Base-by-base conservation (phyloP, 129 eudicot species). In the Artemisia argyi region DNA sequence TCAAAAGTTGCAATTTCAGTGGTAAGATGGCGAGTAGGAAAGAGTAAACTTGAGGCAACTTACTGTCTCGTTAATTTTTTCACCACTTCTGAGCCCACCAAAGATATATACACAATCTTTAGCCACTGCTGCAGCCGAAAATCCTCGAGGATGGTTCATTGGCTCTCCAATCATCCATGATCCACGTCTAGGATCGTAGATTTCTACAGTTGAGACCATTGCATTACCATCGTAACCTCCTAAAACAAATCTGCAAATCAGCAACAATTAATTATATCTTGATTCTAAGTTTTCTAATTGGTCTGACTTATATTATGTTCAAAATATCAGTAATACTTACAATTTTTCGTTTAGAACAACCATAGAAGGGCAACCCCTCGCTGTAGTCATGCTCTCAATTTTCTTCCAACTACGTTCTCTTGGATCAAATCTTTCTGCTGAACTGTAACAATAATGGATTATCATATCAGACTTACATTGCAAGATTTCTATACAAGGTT, bases 391-490 rank as follows among this genome's bases (percentile, higher is more conserved):
- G 68, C 86, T 80, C 56, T 13, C 86, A 13, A 87, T 83, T 66
- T 66, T 87, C 67, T 73, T 80, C 96, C 98, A 92, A 7, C 87
- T 83, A 79, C 82, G 91, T 66, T 92, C 98, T 79, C 98, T 89
- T 11, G 96, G 96, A 76, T 92, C 98, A 79, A 85, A 92, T 74
- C 98, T 83, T 85, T 92, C 98, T 2, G 86, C 95, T 32, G 96
- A 79, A 67, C 96, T 89, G 80, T 62, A 66, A 65, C 7, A 5
- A 50, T 50, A 74, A 60, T 42, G 11, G 30, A 26, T 44, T 44
- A 7, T 1, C 42, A 44, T 7, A 18, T 66, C 73, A 75, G 20
- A 39, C n/a, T n/a, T n/a, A n/a, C n/a, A n/a, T n/a, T n/a, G n/a
- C n/a, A n/a, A n/a, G n/a, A n/a, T n/a, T n/a, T n/a, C n/a, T n/a